Percentiles rank a stretch among this genome's conserved stretches.
Evolutionary conservation across 345 rosid genomes (phyloP).

Genomic region (Gossypium mustelinum): DNA sequence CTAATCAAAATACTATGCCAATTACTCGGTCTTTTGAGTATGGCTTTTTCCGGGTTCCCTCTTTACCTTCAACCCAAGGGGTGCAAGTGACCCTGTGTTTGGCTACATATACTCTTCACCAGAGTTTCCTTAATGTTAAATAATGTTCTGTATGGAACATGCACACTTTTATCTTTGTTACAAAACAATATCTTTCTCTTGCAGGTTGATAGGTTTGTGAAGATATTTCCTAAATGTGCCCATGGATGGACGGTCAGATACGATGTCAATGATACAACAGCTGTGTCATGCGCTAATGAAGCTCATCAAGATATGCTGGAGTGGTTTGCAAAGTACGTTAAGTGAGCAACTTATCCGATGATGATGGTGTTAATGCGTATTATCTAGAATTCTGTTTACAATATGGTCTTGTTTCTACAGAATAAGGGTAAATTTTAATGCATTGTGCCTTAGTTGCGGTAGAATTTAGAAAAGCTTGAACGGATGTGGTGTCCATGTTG

Average conservation of each 20-base stretch:
- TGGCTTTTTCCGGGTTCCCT: too few relatives aligned
- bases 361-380: background rate
- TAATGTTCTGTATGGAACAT: background rate
- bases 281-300: slow-evolving; percentile 53
- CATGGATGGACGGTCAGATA: slow-evolving; percentile 85
- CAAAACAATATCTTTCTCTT: background rate
- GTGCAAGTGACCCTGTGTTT: too few relatives aligned
- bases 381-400: background rate
- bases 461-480: background rate
- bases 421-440: background rate
- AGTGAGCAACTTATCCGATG: slow-evolving; percentile 29
- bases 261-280: slow-evolving; percentile 39
- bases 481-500: background rate
- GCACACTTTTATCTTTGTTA: background rate
- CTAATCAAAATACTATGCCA: too few relatives aligned
- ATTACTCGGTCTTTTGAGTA: too few relatives aligned
- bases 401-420: background rate
- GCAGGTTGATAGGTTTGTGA: slow-evolving; percentile 56
- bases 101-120: too few relatives aligned
- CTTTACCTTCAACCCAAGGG: too few relatives aligned
- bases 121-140: too few relatives aligned
- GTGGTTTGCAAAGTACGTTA: slow-evolving; percentile 59
- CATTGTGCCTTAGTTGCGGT: background rate
- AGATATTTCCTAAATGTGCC: slow-evolving; percentile 63
- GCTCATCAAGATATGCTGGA: slow-evolving; percentile 59